Evolutionary conservation across 2,329 filamentous ascomycete genomes (phyloP).

Genomic region (Ceratocystis smalleyi): DNA sequence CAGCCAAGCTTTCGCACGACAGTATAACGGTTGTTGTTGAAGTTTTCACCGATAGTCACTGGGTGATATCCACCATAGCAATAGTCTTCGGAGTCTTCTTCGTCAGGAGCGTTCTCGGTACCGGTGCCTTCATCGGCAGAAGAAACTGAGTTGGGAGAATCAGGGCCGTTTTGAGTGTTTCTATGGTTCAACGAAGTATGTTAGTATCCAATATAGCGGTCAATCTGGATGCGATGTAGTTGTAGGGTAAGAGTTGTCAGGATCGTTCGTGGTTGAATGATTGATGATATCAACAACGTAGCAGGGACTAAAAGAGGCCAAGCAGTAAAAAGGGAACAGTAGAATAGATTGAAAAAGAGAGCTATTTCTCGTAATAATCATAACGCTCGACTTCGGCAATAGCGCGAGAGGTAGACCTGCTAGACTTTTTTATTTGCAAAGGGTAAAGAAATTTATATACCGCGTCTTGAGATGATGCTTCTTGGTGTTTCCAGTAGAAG

Average conservation of each 20-base stretch:
- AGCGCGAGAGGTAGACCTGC: not conserved
- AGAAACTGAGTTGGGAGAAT: conserved; percentile 60
- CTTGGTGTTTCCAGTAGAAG: conserved; percentile 10
- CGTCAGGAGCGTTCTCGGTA: conserved; percentile 84
- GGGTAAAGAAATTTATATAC: conserved; percentile 2
- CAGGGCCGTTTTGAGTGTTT: conserved; percentile 30
- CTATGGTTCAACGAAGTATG: not conserved
- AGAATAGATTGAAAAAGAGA: not conserved
- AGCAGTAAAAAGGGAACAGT: not conserved
- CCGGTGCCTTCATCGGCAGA: conserved; percentile 67
- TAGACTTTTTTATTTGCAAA: not conserved
- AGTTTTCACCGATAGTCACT: conserved; percentile 83
- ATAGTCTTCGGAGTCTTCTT: conserved; percentile 98
- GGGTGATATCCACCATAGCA: conserved; percentile 98
- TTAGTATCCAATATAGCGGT: not conserved
- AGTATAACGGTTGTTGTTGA: conserved; percentile 95
- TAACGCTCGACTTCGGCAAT: not conserved
- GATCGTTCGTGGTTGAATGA: not conserved
- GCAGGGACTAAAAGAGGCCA: not conserved
- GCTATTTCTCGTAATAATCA: too few relatives aligned
- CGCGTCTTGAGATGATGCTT: conserved; percentile 14
- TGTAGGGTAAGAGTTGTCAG: not conserved
- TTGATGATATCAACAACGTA: not conserved
- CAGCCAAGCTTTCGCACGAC: conserved; percentile 92
- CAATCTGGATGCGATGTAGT: not conserved